Base-by-base conservation (phyloP, 441 rosid genomes). In the Populus tomentosa region DNA sequence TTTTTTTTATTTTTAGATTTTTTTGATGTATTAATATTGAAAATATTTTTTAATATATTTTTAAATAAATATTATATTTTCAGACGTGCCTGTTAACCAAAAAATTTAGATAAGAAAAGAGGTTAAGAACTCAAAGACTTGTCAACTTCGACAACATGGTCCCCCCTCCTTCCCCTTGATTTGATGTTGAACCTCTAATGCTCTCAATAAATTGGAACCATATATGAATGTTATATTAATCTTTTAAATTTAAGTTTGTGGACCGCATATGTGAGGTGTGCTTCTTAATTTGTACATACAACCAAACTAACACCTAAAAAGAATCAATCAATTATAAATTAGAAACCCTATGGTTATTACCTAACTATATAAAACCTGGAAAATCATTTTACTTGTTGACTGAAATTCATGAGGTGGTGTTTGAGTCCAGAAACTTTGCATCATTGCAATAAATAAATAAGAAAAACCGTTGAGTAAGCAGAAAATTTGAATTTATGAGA, bases 261-360 rank as follows among this genome's bases (percentile, higher is more conserved):
- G 93, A 79, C 83, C 66, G 75, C 24, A 79, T 77, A 65, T 14
- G 69, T 75, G 80, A 87, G 88, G 90, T 87, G 84, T 77, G 70
- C 79, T 79, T 73, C 82, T 80, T 80, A 73, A 36, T 80, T 20
- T 56, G 73, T 74, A 77, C 81, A 78, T 46, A 23, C 74, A 75
- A 78, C 87, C 84, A 82, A 87, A 81, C 75, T 76, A 77, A 75
- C 79, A 79, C 86, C 88, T 85, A 82, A 76, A 84, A 68, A 80
- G 80, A 74, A 70, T 78, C 81, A 32, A 81, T 38, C 36, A 21
- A 50, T 62, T 63, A 61, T 75, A 77, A 73, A 67, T 53, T 70
- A 71, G 59, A 69, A 78, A 62, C 72, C 67, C 53, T 21, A 30
- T 0, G 13, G 2, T 42, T 42, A 42, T 42, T 11, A 42, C 50